phyloP scores from a whole-genome alignment of 1,139 yeast genomes.

The Pichia norvegensis region DNA sequence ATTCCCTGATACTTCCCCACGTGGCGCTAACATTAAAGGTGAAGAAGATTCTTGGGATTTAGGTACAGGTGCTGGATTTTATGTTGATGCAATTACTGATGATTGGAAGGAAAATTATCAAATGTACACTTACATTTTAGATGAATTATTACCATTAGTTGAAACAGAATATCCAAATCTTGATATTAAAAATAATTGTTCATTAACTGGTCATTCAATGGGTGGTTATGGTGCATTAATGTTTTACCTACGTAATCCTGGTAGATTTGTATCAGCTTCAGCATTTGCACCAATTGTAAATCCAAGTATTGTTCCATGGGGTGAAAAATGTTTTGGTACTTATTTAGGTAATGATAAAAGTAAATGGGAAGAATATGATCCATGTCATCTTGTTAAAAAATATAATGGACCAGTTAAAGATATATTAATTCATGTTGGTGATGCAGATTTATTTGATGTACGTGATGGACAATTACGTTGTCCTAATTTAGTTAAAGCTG shows the following conservation, averaged over 20 bases:
- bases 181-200: constrained; percentile 46
- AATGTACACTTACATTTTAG: constrained; percentile 78
- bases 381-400: constrained; percentile 57
- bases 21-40: constrained; percentile 79
- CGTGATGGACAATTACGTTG: constrained; percentile 68
- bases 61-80: constrained; percentile 94
- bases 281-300: constrained; percentile 90
- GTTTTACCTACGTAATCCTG: constrained; percentile 68
- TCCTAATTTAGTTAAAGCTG: constrained; percentile 61
- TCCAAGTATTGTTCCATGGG: constrained; percentile 79
- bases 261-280: constrained; percentile 68
- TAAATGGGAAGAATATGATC: constrained; percentile 73
- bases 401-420: constrained; percentile 37
- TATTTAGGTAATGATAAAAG: constrained; percentile 60
- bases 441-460: constrained; percentile 60
- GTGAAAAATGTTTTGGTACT: constrained; percentile 69
- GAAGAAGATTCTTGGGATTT: constrained; percentile 84
- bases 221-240: constrained; percentile 93
- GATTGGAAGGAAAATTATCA: constrained; percentile 70
- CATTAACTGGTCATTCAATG: constrained; percentile 95
- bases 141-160: constrained; percentile 56
- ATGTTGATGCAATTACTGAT: constrained; percentile 69
- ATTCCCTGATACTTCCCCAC: constrained; percentile 95
- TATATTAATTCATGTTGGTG: constrained; percentile 81
- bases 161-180: constrained; percentile 40